Evolutionary conservation across 208 protist species (phyloP), one percentile per base, ranked within the genome.

Genomic region (Zelonia costaricensis): DNA sequence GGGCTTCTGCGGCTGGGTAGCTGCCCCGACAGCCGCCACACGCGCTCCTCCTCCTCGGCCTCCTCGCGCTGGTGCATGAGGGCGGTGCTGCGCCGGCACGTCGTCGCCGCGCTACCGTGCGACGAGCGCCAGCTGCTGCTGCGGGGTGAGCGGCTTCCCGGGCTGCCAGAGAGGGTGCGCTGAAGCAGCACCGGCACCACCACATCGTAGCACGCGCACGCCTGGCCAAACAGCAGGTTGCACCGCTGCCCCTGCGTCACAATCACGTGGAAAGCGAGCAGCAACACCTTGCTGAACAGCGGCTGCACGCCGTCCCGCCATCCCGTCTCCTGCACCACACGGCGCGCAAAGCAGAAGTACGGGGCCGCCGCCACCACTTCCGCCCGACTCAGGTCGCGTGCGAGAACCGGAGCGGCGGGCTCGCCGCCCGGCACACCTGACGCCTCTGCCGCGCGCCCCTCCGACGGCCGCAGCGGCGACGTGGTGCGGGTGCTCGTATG

Each of bases 191-290:
- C 22, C 20, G 65, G 78, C 0, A 82, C 77, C 10, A 89, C 78
- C 16, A 72, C 62, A 40, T 86, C 75, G 69, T 94, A 94, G 78
- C 88, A 94, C 15, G 73, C 69, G 22, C 73, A 91, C 7, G 88
- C 88, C 67, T 91, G 88, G 3, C 88, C 88, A 74, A 91, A 91
- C 55, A 78, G 56, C 16, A 94, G 63, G 60, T 85, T 91, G 48
- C 76, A 77, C 28, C 84, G 77, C 23, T 84, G 71, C 23, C 64
- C 69, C 25, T 78, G 58, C 4, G 60, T 73, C 20, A 85, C 53
- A 31, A 94, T 61, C 12, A 94, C 88, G 63, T 91, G 75, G 47
- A 84, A 81, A 10, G 88, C 68, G 27, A 94, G 73, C 23, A 85
- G 56, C 8, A 73, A 78, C 12, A 91, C 74, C 47, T 81, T 76